A percentile compares a stretch with the other conserved stretches of the same genome.
phyloP scores from a whole-genome alignment of 2,329 filamentous ascomycete species.

The Allantophomopsis cytisporea region DNA sequence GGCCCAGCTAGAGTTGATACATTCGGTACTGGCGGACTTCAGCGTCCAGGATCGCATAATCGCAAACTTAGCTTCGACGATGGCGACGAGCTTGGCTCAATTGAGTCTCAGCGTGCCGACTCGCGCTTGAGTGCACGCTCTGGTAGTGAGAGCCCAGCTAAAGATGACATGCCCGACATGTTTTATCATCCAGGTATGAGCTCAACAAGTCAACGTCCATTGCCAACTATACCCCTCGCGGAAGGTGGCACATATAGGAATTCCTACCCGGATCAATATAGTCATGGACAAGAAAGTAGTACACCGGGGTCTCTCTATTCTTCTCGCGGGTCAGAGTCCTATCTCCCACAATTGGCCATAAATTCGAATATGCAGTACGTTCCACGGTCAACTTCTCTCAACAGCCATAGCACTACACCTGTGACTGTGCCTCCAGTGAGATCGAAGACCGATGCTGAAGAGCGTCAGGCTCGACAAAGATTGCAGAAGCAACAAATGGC shows the following conservation, averaged over 20 bases:
- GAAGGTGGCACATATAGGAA: conserved; percentile 47
- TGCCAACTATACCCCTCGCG: conserved; percentile 38
- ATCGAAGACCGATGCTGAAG: conserved; percentile 83
- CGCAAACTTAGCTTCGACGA: conserved; percentile 83
- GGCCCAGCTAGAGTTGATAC: conserved; percentile 52
- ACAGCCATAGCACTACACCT: conserved; percentile 69
- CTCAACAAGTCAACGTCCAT: conserved; percentile 48
- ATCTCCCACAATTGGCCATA: conserved; percentile 27
- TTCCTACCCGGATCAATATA: conserved; percentile 30
- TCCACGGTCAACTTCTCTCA: conserved; percentile 68
- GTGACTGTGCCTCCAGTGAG: conserved; percentile 70
- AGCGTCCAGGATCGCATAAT: conserved; percentile 58
- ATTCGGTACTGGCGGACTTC: conserved; percentile 77
- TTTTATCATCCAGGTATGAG: conserved; percentile 83
- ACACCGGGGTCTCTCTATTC: conserved; percentile 19
- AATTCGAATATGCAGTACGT: conserved; percentile 27
- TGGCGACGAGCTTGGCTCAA: conserved; percentile 62
- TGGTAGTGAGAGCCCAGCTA: conserved; percentile 49
- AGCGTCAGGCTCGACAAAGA: conserved; percentile 40
- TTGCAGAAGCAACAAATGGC: conserved; percentile 36
- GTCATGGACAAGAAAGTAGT: conserved; percentile 32
- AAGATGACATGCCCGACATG: conserved; percentile 73
- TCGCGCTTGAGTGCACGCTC: conserved; percentile 24
- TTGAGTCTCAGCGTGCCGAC: conserved; percentile 40
- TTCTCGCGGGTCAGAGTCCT: conserved; percentile 14